These are phyloP conservation scores for Pythium dissimile DNA, from an alignment of 352 stramenopile genomes.

Conservation along the genomic window DNA sequence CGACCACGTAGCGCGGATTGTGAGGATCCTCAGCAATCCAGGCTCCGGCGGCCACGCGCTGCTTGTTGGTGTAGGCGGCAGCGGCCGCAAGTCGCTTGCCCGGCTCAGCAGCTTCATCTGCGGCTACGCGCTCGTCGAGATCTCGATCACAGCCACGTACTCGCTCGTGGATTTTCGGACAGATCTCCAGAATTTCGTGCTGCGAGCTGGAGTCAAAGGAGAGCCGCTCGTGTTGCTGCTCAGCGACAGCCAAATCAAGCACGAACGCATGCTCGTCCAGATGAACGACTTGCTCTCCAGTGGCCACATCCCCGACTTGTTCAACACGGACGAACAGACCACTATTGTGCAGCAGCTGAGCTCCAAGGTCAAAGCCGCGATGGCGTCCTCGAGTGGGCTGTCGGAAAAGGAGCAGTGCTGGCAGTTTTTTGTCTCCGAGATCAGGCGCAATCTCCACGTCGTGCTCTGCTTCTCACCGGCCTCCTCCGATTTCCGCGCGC, in stretches of 20 bases:
- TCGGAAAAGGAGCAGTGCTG: conserved; percentile 92
- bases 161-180: conserved; percentile 93
- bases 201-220: conserved; percentile 90
- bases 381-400: conserved; percentile 2
- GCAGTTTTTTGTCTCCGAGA: conserved; percentile 89
- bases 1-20: conserved; percentile 92
- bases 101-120: conserved; percentile 91
- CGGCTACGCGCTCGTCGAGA: conserved; percentile 84
- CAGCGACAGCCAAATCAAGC: conserved; percentile 92
- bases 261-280: conserved; percentile 94
- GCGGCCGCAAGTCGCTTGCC: conserved; percentile 91
- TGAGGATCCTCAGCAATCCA: conserved; percentile 93
- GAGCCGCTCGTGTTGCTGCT: conserved; percentile 91
- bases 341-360: conserved; percentile 87
- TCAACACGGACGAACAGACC: conserved; percentile 89
- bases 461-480: conserved; percentile 94
- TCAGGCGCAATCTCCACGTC: conserved; percentile 92
- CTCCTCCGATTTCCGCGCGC: conserved; percentile 83
- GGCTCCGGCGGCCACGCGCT: conserved; percentile 86
- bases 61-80: conserved; percentile 92
- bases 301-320: conserved; percentile 92
- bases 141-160: conserved; percentile 90
- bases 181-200: conserved; percentile 90
- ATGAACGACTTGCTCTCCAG: conserved; percentile 93
- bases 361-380: conserved; percentile 69